Base-by-base conservation (phyloP, 164 flowering plant genomes). In the Berberis thunbergii region DNA sequence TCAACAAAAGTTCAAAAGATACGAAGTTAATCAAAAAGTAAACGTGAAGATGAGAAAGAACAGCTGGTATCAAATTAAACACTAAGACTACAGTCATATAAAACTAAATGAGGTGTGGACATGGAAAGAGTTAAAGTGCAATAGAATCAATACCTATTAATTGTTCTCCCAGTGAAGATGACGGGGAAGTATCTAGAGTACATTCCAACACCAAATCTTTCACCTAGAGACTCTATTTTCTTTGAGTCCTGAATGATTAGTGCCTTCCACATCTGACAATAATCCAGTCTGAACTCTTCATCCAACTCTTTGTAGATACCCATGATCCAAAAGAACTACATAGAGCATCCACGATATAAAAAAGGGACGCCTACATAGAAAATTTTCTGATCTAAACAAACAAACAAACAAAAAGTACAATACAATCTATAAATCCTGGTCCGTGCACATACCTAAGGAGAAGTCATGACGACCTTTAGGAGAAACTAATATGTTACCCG, bases 401-500 rank as follows among this genome's bases (percentile, higher is more conserved):
- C 49, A 46, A 46, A n/a, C n/a, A n/a, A n/a, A n/a, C n/a, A n/a
- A n/a, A n/a, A 46, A 7, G 4, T 46, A 7, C 7, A 46, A 4
- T 4, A 7, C 49, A 46, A 12, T 10, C 13, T 12, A 7, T 10
- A 1, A 50, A 3, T 41, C 11, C 13, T 38, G 10, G 9, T 8
- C 41, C 43, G 4, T 43, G 54, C 41, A 60, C 76, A 68, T 76
- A 94, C 98, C 97, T 77, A 94, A 54, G 48, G 80, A 79, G 72
- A 88, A 94, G 67, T 84, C 87, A 56, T 66, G 41, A 43, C 43
- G 78, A 59, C 89, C 87, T 66, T 65, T 72, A 65, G 84, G 84
- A 77, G 91, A 83, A 72, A 94, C 92, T 71, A 94, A 74, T 69
- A 94, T 83, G 64, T 94, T 94, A 38, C 98, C 98, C 62, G 98